Conservation (phyloP, 352 stramenopile genomes). For the Phytopythium litorale region DNA sequence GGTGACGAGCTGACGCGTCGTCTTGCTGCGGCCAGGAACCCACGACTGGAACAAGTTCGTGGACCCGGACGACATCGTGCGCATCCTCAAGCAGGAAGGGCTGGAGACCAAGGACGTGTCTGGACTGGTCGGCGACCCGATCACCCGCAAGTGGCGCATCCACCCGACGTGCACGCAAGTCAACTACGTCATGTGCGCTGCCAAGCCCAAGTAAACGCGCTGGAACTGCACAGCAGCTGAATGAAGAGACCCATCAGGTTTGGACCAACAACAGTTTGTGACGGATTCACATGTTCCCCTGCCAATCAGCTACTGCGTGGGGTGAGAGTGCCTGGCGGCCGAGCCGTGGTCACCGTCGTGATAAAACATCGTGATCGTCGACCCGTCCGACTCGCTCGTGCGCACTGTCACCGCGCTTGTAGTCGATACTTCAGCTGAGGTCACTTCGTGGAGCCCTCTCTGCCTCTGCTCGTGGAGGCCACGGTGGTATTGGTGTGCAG, state of each 20-base stretch:
- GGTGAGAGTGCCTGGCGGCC: background rate
- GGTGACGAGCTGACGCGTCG: background rate
- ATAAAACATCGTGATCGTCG: conserved; percentile 3
- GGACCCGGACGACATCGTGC: conserved; percentile 56
- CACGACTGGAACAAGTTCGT: conserved; percentile 88
- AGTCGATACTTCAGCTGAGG: background rate
- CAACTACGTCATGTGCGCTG: conserved; percentile 84
- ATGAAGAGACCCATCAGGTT: background rate
- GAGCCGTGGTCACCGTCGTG: background rate
- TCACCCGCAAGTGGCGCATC: conserved; percentile 70
- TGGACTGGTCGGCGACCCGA: conserved; percentile 74
- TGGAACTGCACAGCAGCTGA: background rate
- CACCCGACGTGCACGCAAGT: conserved; percentile 66
- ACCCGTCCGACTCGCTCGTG: background rate
- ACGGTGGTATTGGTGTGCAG: background rate
- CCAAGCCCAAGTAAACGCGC: conserved; percentile 38
- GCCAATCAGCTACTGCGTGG: background rate
- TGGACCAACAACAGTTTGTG: background rate
- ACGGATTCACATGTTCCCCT: background rate
- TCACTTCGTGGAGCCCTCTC: background rate
- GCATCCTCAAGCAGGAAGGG: conserved; percentile 53
- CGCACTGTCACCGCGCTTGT: background rate
- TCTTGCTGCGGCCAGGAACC: conserved; percentile 32
- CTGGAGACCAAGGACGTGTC: conserved; percentile 65
- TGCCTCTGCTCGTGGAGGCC: background rate